These are phyloP conservation scores for Teunomyces funiuensis DNA, from an alignment of 805 yeast species.

Conservation along the genomic window DNA sequence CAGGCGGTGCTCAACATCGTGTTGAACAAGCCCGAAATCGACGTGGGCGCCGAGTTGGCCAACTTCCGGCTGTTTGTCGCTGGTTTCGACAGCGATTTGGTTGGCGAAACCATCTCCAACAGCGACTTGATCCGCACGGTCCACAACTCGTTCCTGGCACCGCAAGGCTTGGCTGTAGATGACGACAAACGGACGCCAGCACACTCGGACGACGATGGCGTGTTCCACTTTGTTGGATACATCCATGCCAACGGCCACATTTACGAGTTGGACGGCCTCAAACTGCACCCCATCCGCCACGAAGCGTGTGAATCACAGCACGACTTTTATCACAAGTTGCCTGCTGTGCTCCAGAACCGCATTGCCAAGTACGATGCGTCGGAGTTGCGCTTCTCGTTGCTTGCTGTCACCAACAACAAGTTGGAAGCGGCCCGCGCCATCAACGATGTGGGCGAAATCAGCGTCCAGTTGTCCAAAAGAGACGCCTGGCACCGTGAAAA, in stretches of 20 bases:
- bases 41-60: constrained; percentile 48
- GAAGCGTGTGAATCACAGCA: constrained; percentile 36
- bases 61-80: constrained; percentile 50
- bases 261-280: constrained; percentile 65
- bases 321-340: constrained; percentile 43
- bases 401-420: constrained; percentile 54
- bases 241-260: constrained; percentile 43
- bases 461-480: constrained; percentile 47
- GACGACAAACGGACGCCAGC: constrained; percentile 31
- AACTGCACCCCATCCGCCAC: constrained; percentile 54
- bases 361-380: constrained; percentile 44
- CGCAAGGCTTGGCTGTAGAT: constrained; percentile 53
- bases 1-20: constrained; percentile 63
- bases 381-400: constrained; percentile 56
- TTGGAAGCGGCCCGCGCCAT: constrained; percentile 34
- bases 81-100: constrained; percentile 54
- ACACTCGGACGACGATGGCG: constrained; percentile 41
- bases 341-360: constrained; percentile 46
- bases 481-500: constrained; percentile 55
- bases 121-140: constrained; percentile 54
- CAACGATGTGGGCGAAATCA: constrained; percentile 41
- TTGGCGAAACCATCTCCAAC: constrained; percentile 62
- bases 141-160: constrained; percentile 63
- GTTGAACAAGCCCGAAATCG: constrained; percentile 42
- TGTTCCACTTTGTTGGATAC: constrained; percentile 63